Evolutionary conservation across 192 early-diverging fungal species (phyloP).

Genomic region (Coemansia sp.): DNA sequence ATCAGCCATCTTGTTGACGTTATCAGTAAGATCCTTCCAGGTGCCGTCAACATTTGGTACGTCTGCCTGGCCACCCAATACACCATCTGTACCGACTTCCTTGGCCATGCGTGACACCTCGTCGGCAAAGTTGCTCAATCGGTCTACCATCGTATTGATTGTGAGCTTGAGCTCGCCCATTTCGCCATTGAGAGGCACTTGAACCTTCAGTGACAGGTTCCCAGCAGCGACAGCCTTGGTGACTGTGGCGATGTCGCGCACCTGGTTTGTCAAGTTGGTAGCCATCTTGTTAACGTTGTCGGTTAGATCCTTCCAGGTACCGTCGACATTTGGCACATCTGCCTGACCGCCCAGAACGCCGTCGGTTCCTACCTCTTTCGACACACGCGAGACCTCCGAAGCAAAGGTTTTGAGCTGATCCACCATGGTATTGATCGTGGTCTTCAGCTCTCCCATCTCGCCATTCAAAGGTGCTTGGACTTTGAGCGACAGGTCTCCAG

Average conservation of each 20-base stretch:
- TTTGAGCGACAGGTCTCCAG: constrained; percentile 56
- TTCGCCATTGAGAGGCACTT: constrained; percentile 54
- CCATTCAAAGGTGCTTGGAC: constrained; percentile 59
- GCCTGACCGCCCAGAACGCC: constrained; percentile 64
- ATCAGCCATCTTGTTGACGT: constrained; percentile 64
- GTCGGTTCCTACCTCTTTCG: constrained; percentile 63
- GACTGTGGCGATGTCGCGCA: constrained; percentile 60
- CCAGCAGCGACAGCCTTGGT: constrained; percentile 61
- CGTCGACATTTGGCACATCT: constrained; percentile 56
- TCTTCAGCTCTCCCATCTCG: constrained; percentile 58
- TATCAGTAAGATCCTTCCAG: constrained; percentile 61
- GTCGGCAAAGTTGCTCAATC: constrained; percentile 39
- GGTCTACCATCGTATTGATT: constrained; percentile 56
- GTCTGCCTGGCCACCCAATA: constrained; percentile 55
- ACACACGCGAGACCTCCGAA: constrained; percentile 62
- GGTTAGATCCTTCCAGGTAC: constrained; percentile 66
- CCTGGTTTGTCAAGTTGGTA: constrained; percentile 60
- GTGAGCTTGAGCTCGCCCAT: constrained; percentile 64
- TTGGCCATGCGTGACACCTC: constrained; percentile 50
- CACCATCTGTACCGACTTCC: constrained; percentile 45
- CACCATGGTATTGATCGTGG: constrained; percentile 65
- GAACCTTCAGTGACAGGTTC: constrained; percentile 55
- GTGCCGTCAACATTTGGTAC: constrained; percentile 58
- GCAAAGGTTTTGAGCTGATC: constrained; percentile 60
- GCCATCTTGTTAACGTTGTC: constrained; percentile 70